Conservation (phyloP, 2,329 filamentous ascomycete genomes). For the Hypoxylon rubiginosum region DNA sequence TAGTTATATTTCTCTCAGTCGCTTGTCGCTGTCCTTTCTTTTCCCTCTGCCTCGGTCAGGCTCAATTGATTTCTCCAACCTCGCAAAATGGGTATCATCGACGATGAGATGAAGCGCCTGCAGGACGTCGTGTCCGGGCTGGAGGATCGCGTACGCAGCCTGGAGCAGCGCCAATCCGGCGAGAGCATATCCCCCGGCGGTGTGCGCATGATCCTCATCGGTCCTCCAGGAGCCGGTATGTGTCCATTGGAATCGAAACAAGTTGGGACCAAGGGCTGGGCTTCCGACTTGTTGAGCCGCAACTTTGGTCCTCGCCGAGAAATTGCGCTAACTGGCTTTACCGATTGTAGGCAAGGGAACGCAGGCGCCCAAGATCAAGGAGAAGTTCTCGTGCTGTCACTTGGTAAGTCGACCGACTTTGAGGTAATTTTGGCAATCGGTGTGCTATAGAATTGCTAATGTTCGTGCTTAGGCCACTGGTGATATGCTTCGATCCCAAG, state of each 20-base stretch:
- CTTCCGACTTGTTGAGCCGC: conserved; percentile 9
- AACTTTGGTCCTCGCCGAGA: conserved; percentile 13
- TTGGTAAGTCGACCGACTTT: conserved; percentile 73
- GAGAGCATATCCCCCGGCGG: conserved; percentile 70
- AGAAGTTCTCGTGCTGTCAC: conserved; percentile 97
- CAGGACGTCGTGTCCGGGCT: conserved; percentile 87
- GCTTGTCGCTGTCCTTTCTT: conserved; percentile 24
- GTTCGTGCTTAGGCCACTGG: conserved; percentile 81
- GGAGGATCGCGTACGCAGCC: conserved; percentile 85
- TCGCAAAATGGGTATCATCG: conserved; percentile 84
- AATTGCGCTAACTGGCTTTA: conserved; percentile 39
- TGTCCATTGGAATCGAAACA: conserved; percentile 50
- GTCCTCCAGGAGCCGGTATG: conserved; percentile 95
- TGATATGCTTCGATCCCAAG: conserved; percentile 98
- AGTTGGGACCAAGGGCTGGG: not conserved
- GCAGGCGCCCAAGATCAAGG: conserved; percentile 97
- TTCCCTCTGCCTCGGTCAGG: conserved; percentile 45
- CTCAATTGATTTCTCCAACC: conserved; percentile 41
- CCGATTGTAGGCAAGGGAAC: conserved; percentile 88
- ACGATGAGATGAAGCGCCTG: conserved; percentile 86
- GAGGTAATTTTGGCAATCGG: conserved; percentile 10
- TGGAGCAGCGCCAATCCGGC: conserved; percentile 80
- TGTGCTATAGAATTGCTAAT: conserved; percentile 24
- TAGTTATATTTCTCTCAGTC: conserved; percentile 39
- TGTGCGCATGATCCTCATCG: conserved; percentile 97